Percentiles rank a stretch among this genome's conserved stretches.
Conservation (phyloP, 208 protist species). For the Leishmania guyanensis region DNA sequence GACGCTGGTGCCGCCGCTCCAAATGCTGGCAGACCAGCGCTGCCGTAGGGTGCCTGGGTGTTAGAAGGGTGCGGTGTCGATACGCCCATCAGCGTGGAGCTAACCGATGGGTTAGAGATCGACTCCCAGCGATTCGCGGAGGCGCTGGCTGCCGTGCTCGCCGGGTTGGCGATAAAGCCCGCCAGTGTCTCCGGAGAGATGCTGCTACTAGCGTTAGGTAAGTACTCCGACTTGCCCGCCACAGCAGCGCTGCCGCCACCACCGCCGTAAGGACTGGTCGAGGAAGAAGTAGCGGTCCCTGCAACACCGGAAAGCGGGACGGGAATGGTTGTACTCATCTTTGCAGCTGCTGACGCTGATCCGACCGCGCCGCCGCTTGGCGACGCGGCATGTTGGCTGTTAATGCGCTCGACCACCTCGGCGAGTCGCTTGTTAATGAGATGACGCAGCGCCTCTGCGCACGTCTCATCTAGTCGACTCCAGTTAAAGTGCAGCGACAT, state of each 20-base stretch:
- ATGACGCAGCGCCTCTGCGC: conserved; percentile 58
- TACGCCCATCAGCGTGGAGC: background rate
- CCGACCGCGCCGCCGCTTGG: background rate
- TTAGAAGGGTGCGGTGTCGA: background rate
- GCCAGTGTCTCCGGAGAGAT: background rate
- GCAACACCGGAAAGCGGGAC: background rate
- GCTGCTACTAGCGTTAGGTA: background rate
- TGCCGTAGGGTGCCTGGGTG: background rate
- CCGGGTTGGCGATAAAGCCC: background rate
- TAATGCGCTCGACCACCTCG: conserved; percentile 31
- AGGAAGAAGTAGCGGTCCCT: background rate
- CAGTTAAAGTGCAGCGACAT: conserved; percentile 79
- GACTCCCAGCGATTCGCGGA: background rate
- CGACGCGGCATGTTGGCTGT: background rate
- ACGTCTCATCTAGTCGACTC: conserved; percentile 69
- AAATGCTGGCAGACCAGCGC: background rate
- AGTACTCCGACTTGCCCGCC: conserved; percentile 3
- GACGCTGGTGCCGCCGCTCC: background rate
- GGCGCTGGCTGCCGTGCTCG: background rate
- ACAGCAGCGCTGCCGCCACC: background rate
- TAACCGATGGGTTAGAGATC: background rate
- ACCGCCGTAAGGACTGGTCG: background rate
- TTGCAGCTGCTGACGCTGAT: background rate
- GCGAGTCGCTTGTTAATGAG: conserved; percentile 62
- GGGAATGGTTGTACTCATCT: background rate